Percentiles rank a stretch among this genome's conserved stretches.
Conservation (phyloP, 1,284 basidiomycete genomes). For the Grifola frondosa region DNA sequence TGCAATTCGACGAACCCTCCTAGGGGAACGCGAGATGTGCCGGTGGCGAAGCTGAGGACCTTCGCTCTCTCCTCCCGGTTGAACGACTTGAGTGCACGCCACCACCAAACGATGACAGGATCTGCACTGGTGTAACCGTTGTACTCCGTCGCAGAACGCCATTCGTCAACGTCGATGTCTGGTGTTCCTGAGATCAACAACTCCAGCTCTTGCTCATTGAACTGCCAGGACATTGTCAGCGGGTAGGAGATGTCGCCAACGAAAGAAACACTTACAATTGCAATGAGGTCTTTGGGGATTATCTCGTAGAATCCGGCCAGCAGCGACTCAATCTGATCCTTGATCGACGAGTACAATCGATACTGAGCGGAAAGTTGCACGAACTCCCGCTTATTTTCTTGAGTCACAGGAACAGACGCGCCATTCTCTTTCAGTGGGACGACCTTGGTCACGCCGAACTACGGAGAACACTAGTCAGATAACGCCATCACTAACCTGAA, state of each 20-base stretch:
- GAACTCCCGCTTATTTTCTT: constrained; percentile 97
- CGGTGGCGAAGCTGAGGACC: constrained; percentile 95
- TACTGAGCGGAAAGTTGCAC: constrained; percentile 92
- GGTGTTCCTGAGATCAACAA: constrained; percentile 97
- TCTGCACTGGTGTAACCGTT: constrained; percentile 86
- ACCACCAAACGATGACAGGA: constrained; percentile 98
- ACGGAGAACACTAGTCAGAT: constrained; percentile 9
- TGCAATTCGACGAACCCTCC: constrained; percentile 92
- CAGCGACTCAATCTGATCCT: constrained; percentile 93
- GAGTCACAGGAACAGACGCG: constrained; percentile 80
- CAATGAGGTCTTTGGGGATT: constrained; percentile 83
- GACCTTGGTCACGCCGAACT: constrained; percentile 89
- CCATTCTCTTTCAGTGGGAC: constrained; percentile 87
- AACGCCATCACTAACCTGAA: constrained; percentile 3
- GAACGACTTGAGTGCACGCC: constrained; percentile 97
- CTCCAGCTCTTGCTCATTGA: constrained; percentile 98
- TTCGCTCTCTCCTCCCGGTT: constrained; percentile 96
- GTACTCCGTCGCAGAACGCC: constrained; percentile 93
- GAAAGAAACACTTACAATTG: constrained; percentile 55
- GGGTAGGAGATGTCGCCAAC: constrained; percentile 24
- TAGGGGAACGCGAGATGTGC: constrained; percentile 91
- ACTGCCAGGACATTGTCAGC: constrained; percentile 49
- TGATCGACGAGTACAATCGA: constrained; percentile 91
- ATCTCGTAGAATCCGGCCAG: constrained; percentile 95
- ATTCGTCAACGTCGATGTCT: constrained; percentile 98